Evolutionary conservation across 768 basidiomycete species (phyloP), one percentile per base, ranked within the genome.

Genomic region (Rhodotorula graminis): DNA sequence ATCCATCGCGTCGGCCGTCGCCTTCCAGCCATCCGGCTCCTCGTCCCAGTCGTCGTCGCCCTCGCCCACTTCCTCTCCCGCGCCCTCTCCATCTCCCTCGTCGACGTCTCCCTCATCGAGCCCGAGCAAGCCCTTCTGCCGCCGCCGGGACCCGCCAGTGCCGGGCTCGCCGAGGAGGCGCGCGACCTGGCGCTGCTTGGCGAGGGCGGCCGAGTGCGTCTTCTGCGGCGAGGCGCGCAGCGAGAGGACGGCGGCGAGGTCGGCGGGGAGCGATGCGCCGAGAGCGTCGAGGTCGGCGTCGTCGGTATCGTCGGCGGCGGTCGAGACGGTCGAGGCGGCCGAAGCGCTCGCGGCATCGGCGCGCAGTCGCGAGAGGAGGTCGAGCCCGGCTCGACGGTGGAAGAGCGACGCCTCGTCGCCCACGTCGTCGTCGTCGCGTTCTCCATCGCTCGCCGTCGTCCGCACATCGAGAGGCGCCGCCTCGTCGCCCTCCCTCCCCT

Each of bases 1-100:
- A 21, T 75, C 74, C 74, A 75, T 75, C 33, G 61, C 74, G 25
- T 75, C 74, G 0, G 70, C 74, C 5, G 65, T 15, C 9, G 44
- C 67, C 25, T 75, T 67, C 74, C 74, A 75, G 11, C 74, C 74
- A 10, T 75, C 74, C 2, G 56, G 61, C 33, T 75, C 74, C 25
- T 65, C 68, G 42, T 69, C 74, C 74, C 74, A 75, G n/a, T 72
- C 70, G n/a, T 75, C 74, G 44, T 75, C 74, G n/a, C 33, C 49
- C 60, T 62, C 74, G 7, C 44, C 44, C 23, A 14, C 70, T 7
- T 7, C 61, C n/a, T 66, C 66, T 3, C 49, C 55, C 3, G 40
- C 56, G 4, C 1, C 70, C 27, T 12, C 65, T 2, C 2, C 65
- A 18, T 42, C 69, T 1, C 29, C 49, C 10, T 42, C 44, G 4